Percentiles rank a stretch among this genome's conserved stretches.
phyloP scores from a whole-genome alignment of 2,329 filamentous ascomycete genomes.

The Sporothrix curviconia region DNA sequence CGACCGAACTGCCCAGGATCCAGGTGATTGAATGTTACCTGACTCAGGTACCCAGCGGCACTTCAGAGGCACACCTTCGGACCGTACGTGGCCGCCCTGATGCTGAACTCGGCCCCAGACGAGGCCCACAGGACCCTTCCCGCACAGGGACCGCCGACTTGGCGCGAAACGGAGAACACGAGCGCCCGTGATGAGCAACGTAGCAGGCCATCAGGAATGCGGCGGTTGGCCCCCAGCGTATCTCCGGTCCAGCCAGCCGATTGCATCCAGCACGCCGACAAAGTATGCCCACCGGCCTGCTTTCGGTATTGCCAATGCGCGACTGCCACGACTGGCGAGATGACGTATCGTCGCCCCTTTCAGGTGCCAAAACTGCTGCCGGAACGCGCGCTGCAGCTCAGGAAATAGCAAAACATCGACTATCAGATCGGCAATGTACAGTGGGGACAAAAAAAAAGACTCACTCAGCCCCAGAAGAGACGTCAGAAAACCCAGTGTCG shows the following conservation, averaged over 20 bases:
- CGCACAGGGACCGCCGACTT: slow-evolving; percentile 41
- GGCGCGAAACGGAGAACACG: background rate
- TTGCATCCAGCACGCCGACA: background rate
- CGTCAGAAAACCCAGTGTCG: slow-evolving; percentile 7
- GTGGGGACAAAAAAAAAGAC: background rate
- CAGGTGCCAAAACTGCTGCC: background rate
- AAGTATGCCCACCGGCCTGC: slow-evolving; percentile 5
- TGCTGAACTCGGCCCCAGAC: slow-evolving; percentile 54
- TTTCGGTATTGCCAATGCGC: background rate
- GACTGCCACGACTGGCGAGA: slow-evolving; percentile 3
- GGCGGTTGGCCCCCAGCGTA: too few species aligned
- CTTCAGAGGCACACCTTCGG: slow-evolving; percentile 54
- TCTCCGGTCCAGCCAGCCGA: background rate
- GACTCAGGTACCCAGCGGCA: slow-evolving; percentile 50
- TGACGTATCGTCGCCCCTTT: background rate
- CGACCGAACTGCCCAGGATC: slow-evolving; percentile 54
- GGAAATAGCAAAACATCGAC: background rate
- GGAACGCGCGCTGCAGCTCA: background rate
- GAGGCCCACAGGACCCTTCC: slow-evolving; percentile 55
- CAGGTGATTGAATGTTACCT: slow-evolving; percentile 58
- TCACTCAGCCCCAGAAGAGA: background rate
- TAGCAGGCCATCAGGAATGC: background rate
- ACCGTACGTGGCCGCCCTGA: slow-evolving; percentile 52
- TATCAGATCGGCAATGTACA: too few species aligned
- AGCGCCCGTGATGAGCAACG: background rate